A percentile compares a stretch with the other conserved stretches of the same genome.
phyloP scores from a whole-genome alignment of 2,329 filamentous ascomycete species.

The Talaromyces atroroseus region DNA sequence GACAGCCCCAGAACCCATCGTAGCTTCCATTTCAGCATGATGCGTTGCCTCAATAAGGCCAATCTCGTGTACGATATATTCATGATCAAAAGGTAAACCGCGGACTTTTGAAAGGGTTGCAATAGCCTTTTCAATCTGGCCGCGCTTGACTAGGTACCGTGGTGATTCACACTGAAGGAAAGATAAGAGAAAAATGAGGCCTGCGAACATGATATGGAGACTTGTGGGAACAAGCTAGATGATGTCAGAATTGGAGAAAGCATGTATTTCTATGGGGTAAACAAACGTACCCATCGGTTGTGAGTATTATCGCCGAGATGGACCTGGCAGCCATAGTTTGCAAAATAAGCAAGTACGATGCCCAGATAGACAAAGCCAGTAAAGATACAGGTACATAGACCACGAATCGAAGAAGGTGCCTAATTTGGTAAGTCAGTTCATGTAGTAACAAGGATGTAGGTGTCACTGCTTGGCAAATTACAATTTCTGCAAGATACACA shows the following conservation, averaged over 20 bases:
- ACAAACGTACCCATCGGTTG: constrained; percentile 42
- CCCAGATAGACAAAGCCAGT: constrained; percentile 69
- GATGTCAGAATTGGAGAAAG: constrained; percentile 15
- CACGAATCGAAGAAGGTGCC: constrained; percentile 62
- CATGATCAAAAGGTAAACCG: constrained; percentile 38
- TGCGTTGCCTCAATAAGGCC: constrained; percentile 60
- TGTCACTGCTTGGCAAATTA: neutral
- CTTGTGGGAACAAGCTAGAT: constrained; percentile 57
- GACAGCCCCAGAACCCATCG: constrained; percentile 57
- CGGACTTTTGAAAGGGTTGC: constrained; percentile 50
- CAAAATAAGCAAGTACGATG: constrained; percentile 76
- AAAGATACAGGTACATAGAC: constrained; percentile 68
- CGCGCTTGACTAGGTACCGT: constrained; percentile 63
- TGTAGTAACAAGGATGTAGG: neutral
- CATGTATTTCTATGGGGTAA: neutral
- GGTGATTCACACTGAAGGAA: constrained; percentile 67
- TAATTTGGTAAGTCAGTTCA: neutral
- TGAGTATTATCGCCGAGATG: constrained; percentile 43
- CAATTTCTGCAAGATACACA: constrained; percentile 66
- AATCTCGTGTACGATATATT: constrained; percentile 59
- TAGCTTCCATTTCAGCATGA: constrained; percentile 67
- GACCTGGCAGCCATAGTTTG: constrained; percentile 58
- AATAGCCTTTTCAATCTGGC: constrained; percentile 47
- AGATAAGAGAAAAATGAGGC: constrained; percentile 63
- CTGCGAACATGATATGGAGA: constrained; percentile 71